Evolutionary conservation across 768 basidiomycete genomes (phyloP).

Genomic region (Agrocybe chaxingu): DNA sequence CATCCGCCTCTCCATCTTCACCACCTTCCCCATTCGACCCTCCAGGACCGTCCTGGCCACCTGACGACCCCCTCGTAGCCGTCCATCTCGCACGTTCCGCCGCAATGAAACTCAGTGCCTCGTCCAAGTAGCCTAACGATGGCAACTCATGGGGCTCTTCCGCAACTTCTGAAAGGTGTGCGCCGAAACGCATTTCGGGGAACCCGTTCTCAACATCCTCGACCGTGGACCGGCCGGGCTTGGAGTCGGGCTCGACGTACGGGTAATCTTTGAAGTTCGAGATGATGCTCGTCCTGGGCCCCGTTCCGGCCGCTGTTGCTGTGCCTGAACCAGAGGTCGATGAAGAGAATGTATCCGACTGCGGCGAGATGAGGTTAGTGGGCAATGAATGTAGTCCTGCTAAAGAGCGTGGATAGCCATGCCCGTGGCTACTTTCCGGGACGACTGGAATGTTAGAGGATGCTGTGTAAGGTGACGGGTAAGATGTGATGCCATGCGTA

Average conservation of each 20-base stretch:
- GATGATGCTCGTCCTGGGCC: no score
- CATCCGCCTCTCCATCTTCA: conserved; percentile 8
- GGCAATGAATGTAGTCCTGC: conserved; percentile 17
- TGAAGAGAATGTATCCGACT: no score
- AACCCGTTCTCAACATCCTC: no score
- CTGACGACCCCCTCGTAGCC: conserved; percentile 35
- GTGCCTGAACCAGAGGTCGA: no score
- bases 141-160: conserved; percentile 38
- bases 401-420: conserved; percentile 20
- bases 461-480: no score
- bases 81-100: conserved; percentile 62
- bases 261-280: no score
- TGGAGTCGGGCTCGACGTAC: no score
- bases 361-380: conserved; percentile 3
- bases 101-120: conserved; percentile 72
- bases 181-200: no score
- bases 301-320: no score
- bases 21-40: conserved; percentile 4
- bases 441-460: no score
- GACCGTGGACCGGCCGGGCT: no score
- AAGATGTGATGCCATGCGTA: no score
- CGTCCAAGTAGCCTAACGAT: conserved; percentile 70
- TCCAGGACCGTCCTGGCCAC: conserved; percentile 1
- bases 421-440: background rate
- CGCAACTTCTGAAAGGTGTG: background rate